Conservation (phyloP, 1,139 yeast species). For the Zygosaccharomyces pseudobailii region DNA sequence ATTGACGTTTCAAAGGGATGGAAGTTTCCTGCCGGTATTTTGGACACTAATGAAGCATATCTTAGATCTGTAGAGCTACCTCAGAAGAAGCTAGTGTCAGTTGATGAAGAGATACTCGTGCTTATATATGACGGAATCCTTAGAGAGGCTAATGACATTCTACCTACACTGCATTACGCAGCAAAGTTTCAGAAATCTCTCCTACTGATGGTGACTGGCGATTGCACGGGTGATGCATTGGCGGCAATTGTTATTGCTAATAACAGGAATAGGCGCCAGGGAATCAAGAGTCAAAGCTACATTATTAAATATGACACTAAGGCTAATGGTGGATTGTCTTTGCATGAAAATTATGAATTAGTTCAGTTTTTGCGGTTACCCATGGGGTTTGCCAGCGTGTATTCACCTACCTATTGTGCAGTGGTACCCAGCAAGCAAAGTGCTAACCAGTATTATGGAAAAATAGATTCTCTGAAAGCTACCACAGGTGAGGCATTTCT, state of each 20-base stretch:
- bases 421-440: constrained; percentile 29
- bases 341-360: constrained; percentile 26
- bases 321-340: constrained; percentile 17
- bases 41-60: constrained; percentile 28
- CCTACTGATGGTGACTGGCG: constrained; percentile 26
- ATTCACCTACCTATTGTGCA: constrained; percentile 28
- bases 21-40: constrained; percentile 27
- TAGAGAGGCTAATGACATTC: constrained; percentile 25
- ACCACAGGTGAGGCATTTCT: constrained; percentile 33
- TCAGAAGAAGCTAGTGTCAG: constrained; percentile 24
- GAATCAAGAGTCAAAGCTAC: constrained; percentile 17
- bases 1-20: constrained; percentile 31
- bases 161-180: constrained; percentile 29
- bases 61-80: constrained; percentile 26
- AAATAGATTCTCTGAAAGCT: constrained; percentile 29
- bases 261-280: constrained; percentile 28
- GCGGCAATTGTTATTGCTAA: constrained; percentile 30
- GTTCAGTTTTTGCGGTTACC: constrained; percentile 28
- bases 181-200: constrained; percentile 22
- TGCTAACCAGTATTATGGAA: constrained; percentile 27
- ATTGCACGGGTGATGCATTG: constrained; percentile 30
- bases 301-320: constrained; percentile 23
- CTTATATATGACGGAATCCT: constrained; percentile 30
- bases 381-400: constrained; percentile 25
- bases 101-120: constrained; percentile 23